phyloP scores from a whole-genome alignment of 2,329 filamentous ascomycete genomes.

The Beauveria sp. region DNA sequence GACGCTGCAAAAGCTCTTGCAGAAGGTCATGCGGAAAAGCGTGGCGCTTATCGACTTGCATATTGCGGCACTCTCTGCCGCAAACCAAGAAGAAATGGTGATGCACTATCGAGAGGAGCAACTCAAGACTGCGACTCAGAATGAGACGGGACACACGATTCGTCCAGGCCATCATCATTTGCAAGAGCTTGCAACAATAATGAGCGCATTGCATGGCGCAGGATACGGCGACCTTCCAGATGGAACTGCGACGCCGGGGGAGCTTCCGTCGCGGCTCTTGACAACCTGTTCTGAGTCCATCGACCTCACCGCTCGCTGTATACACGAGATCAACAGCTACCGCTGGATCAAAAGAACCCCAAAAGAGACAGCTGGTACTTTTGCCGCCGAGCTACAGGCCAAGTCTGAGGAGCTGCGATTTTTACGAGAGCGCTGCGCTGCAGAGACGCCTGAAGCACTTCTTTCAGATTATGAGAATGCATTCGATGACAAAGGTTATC shows the following conservation, averaged over 20 bases:
- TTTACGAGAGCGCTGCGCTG: constrained; percentile 18
- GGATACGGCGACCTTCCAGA: not conserved
- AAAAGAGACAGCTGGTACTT: constrained; percentile 16
- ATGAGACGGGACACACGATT: not conserved
- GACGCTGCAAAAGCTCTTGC: constrained; percentile 26
- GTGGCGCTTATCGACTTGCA: constrained; percentile 35
- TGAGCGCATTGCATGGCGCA: not conserved
- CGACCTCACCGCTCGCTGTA: constrained; percentile 17
- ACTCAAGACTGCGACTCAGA: not conserved
- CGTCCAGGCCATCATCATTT: not conserved
- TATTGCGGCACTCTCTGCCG: constrained; percentile 21
- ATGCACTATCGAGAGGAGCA: not conserved
- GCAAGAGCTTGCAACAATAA: not conserved
- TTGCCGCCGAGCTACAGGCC: constrained; percentile 15
- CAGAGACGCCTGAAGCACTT: constrained; percentile 31
- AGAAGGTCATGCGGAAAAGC: constrained; percentile 26
- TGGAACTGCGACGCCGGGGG: not conserved
- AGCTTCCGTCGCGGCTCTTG: constrained; percentile 18
- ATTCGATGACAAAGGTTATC: constrained; percentile 31
- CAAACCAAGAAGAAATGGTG: constrained; percentile 17
- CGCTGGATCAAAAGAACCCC: constrained; percentile 22
- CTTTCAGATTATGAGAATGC: constrained; percentile 31
- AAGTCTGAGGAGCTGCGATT: constrained; percentile 20
- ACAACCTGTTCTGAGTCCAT: constrained; percentile 21
- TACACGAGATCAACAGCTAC: constrained; percentile 21